Conservation (phyloP, 257 asterid species). For the Solanum rostratum region DNA sequence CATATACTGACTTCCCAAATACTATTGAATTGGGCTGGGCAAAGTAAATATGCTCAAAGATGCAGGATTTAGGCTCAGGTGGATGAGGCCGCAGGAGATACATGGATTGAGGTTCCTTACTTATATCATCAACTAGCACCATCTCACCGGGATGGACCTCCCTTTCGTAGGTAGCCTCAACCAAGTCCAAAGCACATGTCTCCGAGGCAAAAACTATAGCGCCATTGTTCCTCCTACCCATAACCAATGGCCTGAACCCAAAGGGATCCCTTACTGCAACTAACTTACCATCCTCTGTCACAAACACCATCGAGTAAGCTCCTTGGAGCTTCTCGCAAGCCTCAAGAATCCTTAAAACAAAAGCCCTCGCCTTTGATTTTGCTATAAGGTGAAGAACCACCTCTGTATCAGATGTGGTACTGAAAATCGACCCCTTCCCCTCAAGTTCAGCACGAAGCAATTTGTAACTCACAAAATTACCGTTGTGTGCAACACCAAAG, state of each 20-base stretch:
- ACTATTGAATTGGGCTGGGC: slow-evolving; percentile 62
- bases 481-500: slow-evolving; percentile 91
- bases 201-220: slow-evolving; percentile 36
- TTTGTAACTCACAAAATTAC: slow-evolving; percentile 81
- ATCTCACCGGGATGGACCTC: slow-evolving; percentile 39
- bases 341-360: slow-evolving; percentile 63
- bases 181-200: slow-evolving; percentile 39
- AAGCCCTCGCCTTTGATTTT: slow-evolving; percentile 63
- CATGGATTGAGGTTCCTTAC: slow-evolving; percentile 23
- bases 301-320: slow-evolving; percentile 65
- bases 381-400: slow-evolving; percentile 78
- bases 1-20: slow-evolving; percentile 72
- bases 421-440: slow-evolving; percentile 74
- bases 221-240: slow-evolving; percentile 42
- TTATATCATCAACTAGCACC: slow-evolving; percentile 23
- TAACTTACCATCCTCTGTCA: slow-evolving; percentile 26
- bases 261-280: slow-evolving; percentile 36
- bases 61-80: slow-evolving; percentile 58
- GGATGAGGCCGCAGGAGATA: slow-evolving; percentile 41
- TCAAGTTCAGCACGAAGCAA: slow-evolving; percentile 69
- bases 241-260: slow-evolving; percentile 42
- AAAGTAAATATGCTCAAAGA: slow-evolving; percentile 84
- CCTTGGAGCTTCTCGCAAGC: slow-evolving; percentile 80
- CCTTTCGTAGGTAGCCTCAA: slow-evolving; percentile 66
- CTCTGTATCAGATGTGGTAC: slow-evolving; percentile 80